Conservation (phyloP, 306 rosid species). For the Vicia sativa region DNA sequence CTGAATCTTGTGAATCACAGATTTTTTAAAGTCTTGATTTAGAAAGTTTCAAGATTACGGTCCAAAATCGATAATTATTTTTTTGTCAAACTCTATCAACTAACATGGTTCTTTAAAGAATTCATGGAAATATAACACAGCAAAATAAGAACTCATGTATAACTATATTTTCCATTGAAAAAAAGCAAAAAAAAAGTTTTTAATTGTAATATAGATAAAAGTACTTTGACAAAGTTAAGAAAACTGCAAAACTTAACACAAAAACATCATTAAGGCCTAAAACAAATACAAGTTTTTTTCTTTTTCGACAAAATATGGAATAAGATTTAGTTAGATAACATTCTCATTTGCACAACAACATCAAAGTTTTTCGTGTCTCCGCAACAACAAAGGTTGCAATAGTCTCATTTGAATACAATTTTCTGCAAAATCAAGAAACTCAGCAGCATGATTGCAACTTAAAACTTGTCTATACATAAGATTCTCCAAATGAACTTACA, state of each 20-base stretch:
- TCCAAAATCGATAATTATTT: slow-evolving; percentile 37
- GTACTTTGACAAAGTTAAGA: slow-evolving; percentile 21
- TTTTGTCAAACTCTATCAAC: slow-evolving; percentile 26
- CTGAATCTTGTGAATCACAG: slow-evolving; percentile 88
- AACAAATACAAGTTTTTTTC: slow-evolving; percentile 2
- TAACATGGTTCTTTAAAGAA: slow-evolving; percentile 32
- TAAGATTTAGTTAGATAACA: slow-evolving; percentile 16
- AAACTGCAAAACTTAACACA: slow-evolving; percentile 33
- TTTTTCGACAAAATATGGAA: neutral
- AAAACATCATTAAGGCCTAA: slow-evolving; percentile 26
- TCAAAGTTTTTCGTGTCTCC: neutral
- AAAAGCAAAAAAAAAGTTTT: slow-evolving; percentile 12
- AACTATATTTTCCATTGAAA: neutral
- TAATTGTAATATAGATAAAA: slow-evolving; percentile 13
- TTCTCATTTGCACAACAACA: neutral
- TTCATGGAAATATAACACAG: neutral
- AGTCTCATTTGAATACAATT: neutral
- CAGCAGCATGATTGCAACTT: neutral
- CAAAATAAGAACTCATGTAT: too few species aligned
- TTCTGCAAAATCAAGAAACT: neutral
- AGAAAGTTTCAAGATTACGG: slow-evolving; percentile 45
- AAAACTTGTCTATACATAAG: slow-evolving; percentile 16
- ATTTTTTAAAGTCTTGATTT: slow-evolving; percentile 47
- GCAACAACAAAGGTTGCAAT: neutral
- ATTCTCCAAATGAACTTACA: slow-evolving; percentile 34